A percentile compares a stretch with the other conserved stretches of the same genome.
Evolutionary conservation across 176 grass and related monocot species (phyloP).

Genomic region (Puya raimondii): DNA sequence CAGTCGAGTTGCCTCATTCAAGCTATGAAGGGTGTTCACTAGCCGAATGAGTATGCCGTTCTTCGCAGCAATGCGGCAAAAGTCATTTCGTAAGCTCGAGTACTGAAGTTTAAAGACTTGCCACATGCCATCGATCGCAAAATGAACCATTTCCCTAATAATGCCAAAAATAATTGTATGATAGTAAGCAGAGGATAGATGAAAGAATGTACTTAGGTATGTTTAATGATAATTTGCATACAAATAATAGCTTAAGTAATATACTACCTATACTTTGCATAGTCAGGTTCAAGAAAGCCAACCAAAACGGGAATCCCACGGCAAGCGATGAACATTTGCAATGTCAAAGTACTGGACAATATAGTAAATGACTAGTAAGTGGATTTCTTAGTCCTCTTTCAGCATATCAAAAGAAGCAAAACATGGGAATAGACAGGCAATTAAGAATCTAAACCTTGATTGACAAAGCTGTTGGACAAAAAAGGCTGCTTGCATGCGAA

Average conservation of each 20-base stretch:
- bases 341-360: conserved; percentile 62
- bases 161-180: neutral
- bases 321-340: conserved; percentile 99
- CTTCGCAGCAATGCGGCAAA: conserved; percentile 91
- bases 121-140: conserved; percentile 96
- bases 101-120: conserved; percentile 95
- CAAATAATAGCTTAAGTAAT: conserved; percentile 14
- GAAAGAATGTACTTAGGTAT: neutral
- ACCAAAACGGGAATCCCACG: conserved; percentile 97
- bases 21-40: conserved; percentile 90
- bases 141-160: conserved; percentile 95
- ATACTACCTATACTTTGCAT: conserved; percentile 82
- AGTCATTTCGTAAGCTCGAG: conserved; percentile 82
- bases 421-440: neutral
- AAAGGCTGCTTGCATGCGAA: conserved; percentile 85
- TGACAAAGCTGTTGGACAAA: conserved; percentile 94
- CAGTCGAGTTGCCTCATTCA: conserved; percentile 91
- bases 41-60: conserved; percentile 79
- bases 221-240: too few species aligned
- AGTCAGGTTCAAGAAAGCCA: conserved; percentile 91
- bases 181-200: too few species aligned
- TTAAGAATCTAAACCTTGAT: conserved; percentile 56
- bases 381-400: neutral
- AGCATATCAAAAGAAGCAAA: neutral
- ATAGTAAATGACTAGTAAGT: conserved; percentile 15